Evolutionary conservation across 2,329 filamentous ascomycete species (phyloP).

Genomic region (Fusarium duplospermum): DNA sequence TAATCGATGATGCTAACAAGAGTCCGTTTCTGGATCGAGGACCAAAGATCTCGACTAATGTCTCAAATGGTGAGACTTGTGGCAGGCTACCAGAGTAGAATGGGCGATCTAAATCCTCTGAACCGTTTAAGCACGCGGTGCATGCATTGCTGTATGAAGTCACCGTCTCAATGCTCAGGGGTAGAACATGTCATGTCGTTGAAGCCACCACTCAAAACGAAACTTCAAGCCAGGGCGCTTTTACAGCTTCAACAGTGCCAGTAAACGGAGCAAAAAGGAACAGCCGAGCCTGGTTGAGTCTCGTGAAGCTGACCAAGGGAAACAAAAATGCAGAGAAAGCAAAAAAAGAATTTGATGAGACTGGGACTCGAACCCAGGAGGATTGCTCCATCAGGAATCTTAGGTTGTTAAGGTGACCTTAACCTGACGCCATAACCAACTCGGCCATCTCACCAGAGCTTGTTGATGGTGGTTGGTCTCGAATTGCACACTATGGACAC

Average conservation of each 20-base stretch:
- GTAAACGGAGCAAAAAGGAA: neutral
- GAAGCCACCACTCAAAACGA: neutral
- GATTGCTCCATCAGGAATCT: constrained; percentile 45
- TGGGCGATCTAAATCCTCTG: neutral
- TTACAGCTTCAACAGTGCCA: no score
- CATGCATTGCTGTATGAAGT: neutral
- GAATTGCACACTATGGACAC: neutral
- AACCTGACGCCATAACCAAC: constrained; percentile 47
- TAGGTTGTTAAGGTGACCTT: constrained; percentile 45
- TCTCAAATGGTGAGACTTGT: neutral
- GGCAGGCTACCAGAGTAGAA: neutral
- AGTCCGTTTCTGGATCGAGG: neutral
- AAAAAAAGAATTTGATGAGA: constrained; percentile 41
- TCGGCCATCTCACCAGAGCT: constrained; percentile 44
- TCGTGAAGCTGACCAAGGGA: neutral
- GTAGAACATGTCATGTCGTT: neutral
- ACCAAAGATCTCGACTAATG: neutral
- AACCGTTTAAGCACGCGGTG: neutral
- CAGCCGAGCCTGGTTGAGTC: neutral
- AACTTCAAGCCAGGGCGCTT: neutral
- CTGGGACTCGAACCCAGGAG: constrained; percentile 47
- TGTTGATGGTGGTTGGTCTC: neutral
- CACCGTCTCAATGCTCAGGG: neutral
- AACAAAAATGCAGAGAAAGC: neutral
- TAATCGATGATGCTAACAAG: neutral